Base-by-base conservation (phyloP, 768 basidiomycete species). In the Russula sp. region DNA sequence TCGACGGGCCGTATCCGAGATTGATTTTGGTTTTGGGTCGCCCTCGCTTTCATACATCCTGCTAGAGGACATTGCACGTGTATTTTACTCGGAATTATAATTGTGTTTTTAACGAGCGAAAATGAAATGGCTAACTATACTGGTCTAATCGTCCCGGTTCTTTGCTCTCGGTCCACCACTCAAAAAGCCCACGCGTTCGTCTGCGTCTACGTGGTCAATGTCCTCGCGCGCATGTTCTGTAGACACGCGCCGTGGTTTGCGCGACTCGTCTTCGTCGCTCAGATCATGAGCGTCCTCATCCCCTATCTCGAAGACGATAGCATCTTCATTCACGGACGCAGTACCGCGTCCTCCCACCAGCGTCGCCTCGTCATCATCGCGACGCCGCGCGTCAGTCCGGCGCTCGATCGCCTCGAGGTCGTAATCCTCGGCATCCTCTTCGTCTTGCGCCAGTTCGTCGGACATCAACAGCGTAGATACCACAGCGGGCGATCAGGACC, bases 381-480 rank as follows among this genome's bases (percentile, higher is more conserved):
- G 69, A 35, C 55, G 81, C 35, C 79, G 77, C 14, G 75, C 73
- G 37, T 77, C 73, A 2, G 79, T 78, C 39, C 86, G 84, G 56
- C 70, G 76, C 68, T 86, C 82, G 58, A 94, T 77, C 14, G 88
- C 78, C 68, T 94, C 93, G 32, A 92, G 78, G 70, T 94, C 93
- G 69, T 93, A 95, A 71, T 94, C 89, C 71, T 97, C 91, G 0
- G 92, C 95, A 67, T 95, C 94, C 69, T 89, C 87, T 71, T 95
- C 93, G 70, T 94, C 89, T 76, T 95, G 94, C 31, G 97, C 93
- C 57, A 98, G 75, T 77, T 99, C 97, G 67, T 98, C 95, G 31
- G 92, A 95, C 89, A 98, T 94, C 40, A 93, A 86, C 65, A 99
- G 84, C 73, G 88, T 90, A 67, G 71, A 80, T 68, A 80, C 76